These are phyloP conservation scores for Pelargonium myrrhifolium DNA, from an alignment of 441 rosid species.

Conservation along the genomic window DNA sequence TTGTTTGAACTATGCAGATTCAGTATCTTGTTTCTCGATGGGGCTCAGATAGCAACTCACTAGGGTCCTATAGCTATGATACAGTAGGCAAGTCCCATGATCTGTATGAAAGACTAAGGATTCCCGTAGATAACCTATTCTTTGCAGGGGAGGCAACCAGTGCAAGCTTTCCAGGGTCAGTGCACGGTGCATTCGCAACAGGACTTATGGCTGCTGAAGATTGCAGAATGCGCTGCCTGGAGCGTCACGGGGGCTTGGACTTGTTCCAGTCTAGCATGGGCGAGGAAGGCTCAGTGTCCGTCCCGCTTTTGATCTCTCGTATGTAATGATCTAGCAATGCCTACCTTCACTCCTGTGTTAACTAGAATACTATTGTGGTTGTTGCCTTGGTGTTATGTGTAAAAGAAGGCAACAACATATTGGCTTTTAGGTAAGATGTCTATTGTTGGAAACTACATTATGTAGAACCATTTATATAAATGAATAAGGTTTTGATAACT, in stretches of 20 bases:
- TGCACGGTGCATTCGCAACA: constrained; percentile 86
- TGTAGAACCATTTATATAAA: not conserved
- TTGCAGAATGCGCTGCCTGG: constrained; percentile 91
- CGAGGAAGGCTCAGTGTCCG: constrained; percentile 53
- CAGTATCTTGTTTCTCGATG: constrained; percentile 80
- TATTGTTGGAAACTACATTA: not conserved
- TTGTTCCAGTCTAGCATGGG: constrained; percentile 68
- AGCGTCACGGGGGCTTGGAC: constrained; percentile 71
- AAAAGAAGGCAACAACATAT: not conserved
- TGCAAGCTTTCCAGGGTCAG: constrained; percentile 67
- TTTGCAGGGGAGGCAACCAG: constrained; percentile 98
- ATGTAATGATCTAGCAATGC: constrained; percentile 29
- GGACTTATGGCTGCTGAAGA: constrained; percentile 85
- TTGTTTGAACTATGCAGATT: constrained; percentile 39
- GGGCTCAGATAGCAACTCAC: constrained; percentile 75
- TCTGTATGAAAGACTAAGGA: constrained; percentile 75
- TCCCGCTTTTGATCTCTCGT: constrained; percentile 80
- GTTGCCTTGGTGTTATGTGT: not conserved
- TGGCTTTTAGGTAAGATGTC: not conserved
- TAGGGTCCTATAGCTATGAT: constrained; percentile 95
- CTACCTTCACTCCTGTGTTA: not conserved
- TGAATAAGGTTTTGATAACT: not conserved
- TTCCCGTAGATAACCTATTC: constrained; percentile 87
- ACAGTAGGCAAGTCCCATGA: constrained; percentile 76
- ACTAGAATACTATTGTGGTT: not conserved